Evolutionary conservation across 495 filamentous ascomycete genomes (phyloP), one percentile per base, ranked within the genome.

Genomic region (Hyaloscypha hepaticicola): DNA sequence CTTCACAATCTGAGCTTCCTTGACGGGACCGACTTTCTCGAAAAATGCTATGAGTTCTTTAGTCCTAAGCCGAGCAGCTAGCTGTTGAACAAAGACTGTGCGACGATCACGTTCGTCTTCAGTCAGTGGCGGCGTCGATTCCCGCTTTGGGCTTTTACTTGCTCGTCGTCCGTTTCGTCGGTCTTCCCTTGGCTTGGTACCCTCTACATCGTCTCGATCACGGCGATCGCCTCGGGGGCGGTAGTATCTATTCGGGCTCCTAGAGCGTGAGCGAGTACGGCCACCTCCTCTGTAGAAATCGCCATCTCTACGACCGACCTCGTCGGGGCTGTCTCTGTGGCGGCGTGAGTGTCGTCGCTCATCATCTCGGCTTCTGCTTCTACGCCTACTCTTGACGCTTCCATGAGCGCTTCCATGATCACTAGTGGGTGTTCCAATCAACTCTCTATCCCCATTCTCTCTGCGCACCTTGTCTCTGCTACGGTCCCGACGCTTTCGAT

Each of bases 1-100:
- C 79, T 97, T 98, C n/a, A 99, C 96, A 71, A 99, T 98, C 77
- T 97, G 95, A 58, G 96, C 96, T 77, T 98, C 96, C 71, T 93
- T 96, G 27, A 99, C 95, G 31, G 91, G 90, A 69, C 96, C 96
- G 72, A 94, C 90, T 78, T 94, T 93, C 77, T 96, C 92, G 73
- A 99, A 99, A 74, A 99, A 99, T 62, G 85, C 85, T 77, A 94
- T 91, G 58, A 99, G 83, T 74, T 99, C 93, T 72, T 91, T 93
- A 60, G 92, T 95, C 65, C 93, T 87, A 63, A 98, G 82, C 70
- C 95, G 92, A 58, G 91, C 91, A 59, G 95, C 93, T 67, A 99
- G 87, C 74, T 99, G 96, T 79, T 98, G 95, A 50, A 98, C 96
- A 73, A 99, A 99, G 64, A 99, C 91, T 67, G 95, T 99, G 66